Evolutionary conservation across 768 basidiomycete genomes (phyloP).

Genomic region (Mycena galopus): DNA sequence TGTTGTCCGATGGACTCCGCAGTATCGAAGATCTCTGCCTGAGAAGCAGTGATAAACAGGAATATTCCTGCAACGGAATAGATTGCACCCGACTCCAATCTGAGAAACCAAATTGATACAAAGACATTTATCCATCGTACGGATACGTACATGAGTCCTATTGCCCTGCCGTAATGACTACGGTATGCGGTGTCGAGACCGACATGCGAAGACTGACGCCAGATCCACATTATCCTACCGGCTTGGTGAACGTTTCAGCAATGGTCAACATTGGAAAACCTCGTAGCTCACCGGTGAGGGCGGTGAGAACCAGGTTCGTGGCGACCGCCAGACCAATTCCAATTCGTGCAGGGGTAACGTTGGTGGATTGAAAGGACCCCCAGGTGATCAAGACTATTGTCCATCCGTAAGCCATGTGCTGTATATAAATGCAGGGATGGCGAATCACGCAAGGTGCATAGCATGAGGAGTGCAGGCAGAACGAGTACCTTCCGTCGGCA

Average conservation of each 20-base stretch:
- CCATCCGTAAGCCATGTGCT: not conserved
- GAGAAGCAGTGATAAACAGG: not conserved
- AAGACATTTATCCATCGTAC: not conserved
- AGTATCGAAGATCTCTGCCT: not conserved
- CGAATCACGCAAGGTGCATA: not conserved
- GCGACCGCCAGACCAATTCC: not conserved
- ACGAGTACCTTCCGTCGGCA: not conserved
- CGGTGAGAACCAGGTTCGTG: not conserved
- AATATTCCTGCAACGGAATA: not conserved
- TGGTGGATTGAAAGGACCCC: not conserved
- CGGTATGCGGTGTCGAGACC: not conserved
- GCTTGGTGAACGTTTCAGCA: not conserved
- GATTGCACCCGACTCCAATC: not conserved
- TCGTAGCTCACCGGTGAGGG: not conserved
- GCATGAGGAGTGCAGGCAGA: not conserved
- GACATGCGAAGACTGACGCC: not conserved
- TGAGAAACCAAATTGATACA: not conserved
- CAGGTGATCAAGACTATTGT: not conserved
- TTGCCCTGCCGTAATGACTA: not conserved
- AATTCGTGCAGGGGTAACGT: not conserved
- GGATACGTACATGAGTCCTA: not conserved
- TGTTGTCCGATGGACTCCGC: not conserved
- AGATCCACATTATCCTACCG: constrained; percentile 6
- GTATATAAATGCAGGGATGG: not conserved
- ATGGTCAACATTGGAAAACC: not conserved